These are phyloP conservation scores for Sugiyamaella marilandica DNA, from an alignment of 805 yeast genomes.

Conservation along the genomic window DNA sequence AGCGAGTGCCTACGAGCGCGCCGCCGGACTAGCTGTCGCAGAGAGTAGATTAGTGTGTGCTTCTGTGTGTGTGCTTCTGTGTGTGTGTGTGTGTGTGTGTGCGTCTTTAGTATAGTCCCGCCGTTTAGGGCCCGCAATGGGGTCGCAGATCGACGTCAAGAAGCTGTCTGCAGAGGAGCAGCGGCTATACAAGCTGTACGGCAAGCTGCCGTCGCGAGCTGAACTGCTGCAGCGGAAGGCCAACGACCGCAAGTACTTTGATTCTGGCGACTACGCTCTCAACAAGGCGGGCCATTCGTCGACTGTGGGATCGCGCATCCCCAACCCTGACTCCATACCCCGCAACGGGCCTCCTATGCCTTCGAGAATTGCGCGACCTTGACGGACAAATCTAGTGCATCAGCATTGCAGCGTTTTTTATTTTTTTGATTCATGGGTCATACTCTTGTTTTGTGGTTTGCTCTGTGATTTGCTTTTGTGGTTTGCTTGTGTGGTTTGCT, in stretches of 20 bases:
- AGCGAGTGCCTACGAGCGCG: too few relatives aligned
- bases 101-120: too few relatives aligned
- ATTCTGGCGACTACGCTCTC: slow-evolving; percentile 91
- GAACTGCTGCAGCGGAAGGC: slow-evolving; percentile 66
- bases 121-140: background rate
- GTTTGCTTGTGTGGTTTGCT: background rate
- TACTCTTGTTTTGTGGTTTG: background rate
- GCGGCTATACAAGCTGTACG: slow-evolving; percentile 72
- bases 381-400: background rate
- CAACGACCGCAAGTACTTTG: slow-evolving; percentile 87
- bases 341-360: slow-evolving; percentile 11
- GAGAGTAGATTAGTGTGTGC: too few relatives aligned
- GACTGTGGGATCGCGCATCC: slow-evolving; percentile 27
- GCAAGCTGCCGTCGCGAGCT: slow-evolving; percentile 75
- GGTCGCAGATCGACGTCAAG: slow-evolving; percentile 8
- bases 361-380: background rate
- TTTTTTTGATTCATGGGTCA: background rate
- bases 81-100: too few relatives aligned
- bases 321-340: slow-evolving; percentile 26
- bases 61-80: too few relatives aligned
- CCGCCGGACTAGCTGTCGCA: too few relatives aligned
- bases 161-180: slow-evolving; percentile 51
- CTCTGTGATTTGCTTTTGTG: background rate
- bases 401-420: background rate
- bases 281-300: slow-evolving; percentile 38